Conservation (phyloP, 225 moss, liverwort and hornwort genomes). For the Physcomitrellopsis africana region DNA sequence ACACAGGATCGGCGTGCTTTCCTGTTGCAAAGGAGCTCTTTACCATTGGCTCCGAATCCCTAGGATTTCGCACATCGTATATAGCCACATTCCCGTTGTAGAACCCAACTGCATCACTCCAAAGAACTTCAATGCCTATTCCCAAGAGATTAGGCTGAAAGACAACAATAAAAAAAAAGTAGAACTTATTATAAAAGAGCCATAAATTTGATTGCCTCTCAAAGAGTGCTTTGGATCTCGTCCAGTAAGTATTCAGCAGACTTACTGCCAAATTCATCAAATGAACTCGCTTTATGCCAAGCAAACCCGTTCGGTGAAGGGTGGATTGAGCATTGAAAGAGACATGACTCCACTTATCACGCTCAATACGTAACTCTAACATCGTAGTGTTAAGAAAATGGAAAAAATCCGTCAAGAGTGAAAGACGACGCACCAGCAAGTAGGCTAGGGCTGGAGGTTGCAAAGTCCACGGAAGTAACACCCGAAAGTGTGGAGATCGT, state of each 20-base stretch:
- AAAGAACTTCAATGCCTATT: not conserved
- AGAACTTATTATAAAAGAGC: not conserved
- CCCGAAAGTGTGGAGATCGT: conserved; percentile 69
- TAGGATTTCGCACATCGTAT: conserved; percentile 85
- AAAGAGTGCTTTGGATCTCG: not conserved
- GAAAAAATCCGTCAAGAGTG: not conserved
- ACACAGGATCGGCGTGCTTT: conserved; percentile 87
- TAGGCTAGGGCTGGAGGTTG: conserved; percentile 80
- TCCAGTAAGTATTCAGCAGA: not conserved
- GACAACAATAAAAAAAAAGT: not conserved
- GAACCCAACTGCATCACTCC: conserved; percentile 70
- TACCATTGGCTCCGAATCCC: conserved; percentile 77
- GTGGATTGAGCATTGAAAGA: not conserved
- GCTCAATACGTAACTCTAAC: not conserved
- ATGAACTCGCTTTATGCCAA: not conserved
- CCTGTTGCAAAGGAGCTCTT: conserved; percentile 80
- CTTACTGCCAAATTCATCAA: not conserved
- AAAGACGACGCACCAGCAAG: conserved; percentile 74
- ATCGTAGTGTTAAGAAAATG: not conserved
- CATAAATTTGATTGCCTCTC: not conserved
- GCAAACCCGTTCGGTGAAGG: not conserved
- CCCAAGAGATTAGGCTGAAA: not conserved
- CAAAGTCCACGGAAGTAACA: conserved; percentile 86
- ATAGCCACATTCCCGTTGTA: conserved; percentile 90
- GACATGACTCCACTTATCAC: not conserved